Evolutionary conservation across 177 flowering plant species (phyloP).

Genomic region (Vitis hybrid): DNA sequence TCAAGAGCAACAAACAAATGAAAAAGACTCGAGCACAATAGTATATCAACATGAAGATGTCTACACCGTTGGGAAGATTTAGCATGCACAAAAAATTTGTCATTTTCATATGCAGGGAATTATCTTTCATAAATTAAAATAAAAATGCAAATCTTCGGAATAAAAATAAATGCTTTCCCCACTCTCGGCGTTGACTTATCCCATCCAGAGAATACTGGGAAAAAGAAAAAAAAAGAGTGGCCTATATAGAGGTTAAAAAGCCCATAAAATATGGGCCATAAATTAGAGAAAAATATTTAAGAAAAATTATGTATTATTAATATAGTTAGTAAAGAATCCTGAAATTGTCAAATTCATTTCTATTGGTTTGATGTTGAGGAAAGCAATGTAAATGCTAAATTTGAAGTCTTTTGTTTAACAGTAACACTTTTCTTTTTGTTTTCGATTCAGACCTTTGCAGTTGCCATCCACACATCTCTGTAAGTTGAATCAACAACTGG

Average conservation of each 20-base stretch:
- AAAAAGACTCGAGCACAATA: not conserved
- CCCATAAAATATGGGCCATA: not conserved
- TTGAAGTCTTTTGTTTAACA: not conserved
- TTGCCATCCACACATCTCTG: conserved; percentile 90
- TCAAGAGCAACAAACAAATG: not conserved
- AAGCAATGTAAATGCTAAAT: not conserved
- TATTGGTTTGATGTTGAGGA: not conserved
- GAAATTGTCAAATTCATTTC: not conserved
- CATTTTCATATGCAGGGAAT: no score
- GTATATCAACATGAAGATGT: not conserved
- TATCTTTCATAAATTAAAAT: no score
- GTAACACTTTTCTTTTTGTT: not conserved
- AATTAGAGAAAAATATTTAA: not conserved
- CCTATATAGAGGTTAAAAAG: not conserved
- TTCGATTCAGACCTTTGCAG: conserved; percentile 71
- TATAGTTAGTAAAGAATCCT: not conserved
- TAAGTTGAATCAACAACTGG: conserved; percentile 83
- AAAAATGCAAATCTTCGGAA: no score
- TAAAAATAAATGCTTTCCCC: no score
- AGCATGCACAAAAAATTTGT: no score
- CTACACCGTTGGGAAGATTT: not conserved
- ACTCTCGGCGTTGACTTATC: no score
- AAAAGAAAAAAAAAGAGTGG: not conserved
- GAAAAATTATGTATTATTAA: not conserved
- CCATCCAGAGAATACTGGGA: no score